A percentile compares a stretch with the other conserved stretches of the same genome.
Conservation (phyloP, 1,284 basidiomycete species). For the Sanghuangporus baumii region DNA sequence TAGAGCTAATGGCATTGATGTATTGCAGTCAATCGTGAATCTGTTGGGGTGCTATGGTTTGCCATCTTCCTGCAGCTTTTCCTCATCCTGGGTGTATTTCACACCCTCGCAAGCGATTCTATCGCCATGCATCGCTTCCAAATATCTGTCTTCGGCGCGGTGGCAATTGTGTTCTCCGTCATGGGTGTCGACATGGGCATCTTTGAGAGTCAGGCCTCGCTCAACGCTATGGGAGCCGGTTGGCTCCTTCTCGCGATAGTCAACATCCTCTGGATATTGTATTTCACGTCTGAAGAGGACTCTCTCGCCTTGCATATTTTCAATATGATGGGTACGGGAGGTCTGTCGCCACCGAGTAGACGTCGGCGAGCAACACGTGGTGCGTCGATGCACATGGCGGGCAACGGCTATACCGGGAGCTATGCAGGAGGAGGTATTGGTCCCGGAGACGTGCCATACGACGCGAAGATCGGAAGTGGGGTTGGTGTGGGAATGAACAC, state of each 20-base stretch:
- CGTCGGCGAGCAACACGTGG: conserved; percentile 51
- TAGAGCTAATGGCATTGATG: background rate
- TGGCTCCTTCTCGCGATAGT: conserved; percentile 91
- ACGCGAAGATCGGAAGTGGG: conserved; percentile 48
- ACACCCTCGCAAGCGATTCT: conserved; percentile 80
- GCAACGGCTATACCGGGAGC: conserved; percentile 54
- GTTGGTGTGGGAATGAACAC: conserved; percentile 34
- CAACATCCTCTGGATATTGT: conserved; percentile 92
- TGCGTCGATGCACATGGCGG: conserved; percentile 57
- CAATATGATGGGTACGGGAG: conserved; percentile 83
- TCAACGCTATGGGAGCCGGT: conserved; percentile 84
- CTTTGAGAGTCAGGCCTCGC: conserved; percentile 45
- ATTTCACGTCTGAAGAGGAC: conserved; percentile 95
- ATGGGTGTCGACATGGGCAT: conserved; percentile 68
- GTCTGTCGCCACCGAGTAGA: conserved; percentile 73
- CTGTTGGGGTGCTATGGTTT: conserved; percentile 83
- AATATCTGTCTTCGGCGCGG: conserved; percentile 81
- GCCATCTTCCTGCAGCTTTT: conserved; percentile 83
- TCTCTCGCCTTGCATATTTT: conserved; percentile 79
- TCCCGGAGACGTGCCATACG: conserved; percentile 52
- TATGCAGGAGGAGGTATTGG: conserved; percentile 65
- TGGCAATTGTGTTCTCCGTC: conserved; percentile 86
- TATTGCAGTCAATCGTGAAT: conserved; percentile 34
- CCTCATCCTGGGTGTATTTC: conserved; percentile 75
- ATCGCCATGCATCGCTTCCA: conserved; percentile 84